Evolutionary conservation across 176 grass and related monocot species (phyloP).

Genomic region (Thinopyrum elongatum): DNA sequence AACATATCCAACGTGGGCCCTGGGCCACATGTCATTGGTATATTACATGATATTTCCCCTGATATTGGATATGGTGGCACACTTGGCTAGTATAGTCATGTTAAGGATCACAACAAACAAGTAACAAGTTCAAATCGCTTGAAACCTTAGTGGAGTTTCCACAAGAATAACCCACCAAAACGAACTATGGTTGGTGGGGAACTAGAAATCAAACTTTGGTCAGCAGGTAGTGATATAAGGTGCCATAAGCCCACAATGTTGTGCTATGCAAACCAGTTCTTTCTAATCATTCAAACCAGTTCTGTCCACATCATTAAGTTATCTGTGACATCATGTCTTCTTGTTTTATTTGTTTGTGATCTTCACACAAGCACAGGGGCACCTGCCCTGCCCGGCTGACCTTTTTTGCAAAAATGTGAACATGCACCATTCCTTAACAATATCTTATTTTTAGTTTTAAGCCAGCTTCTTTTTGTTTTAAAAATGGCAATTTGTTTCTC

Average conservation of each 20-base stretch:
- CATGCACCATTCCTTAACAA: not conserved
- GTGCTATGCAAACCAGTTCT: not conserved
- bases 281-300: not conserved
- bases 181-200: not conserved
- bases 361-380: not conserved
- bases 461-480: not conserved
- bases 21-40: not conserved
- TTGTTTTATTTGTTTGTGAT: not conserved
- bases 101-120: not conserved
- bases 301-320: not conserved
- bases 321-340: not conserved
- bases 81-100: not conserved
- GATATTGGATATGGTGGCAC: not conserved
- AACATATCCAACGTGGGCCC: not conserved
- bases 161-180: not conserved
- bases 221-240: not conserved
- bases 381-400: not conserved
- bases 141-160: not conserved
- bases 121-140: not conserved
- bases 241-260: not conserved
- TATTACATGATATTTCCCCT: not conserved
- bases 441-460: not conserved
- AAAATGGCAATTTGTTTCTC: slow-evolving; percentile 21
- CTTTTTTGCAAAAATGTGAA: not conserved
- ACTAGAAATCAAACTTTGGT: not conserved